Percentiles rank a stretch among this genome's conserved stretches.
Conservation (phyloP, 2,329 filamentous ascomycete species). For the Fusarium heterosporum region DNA sequence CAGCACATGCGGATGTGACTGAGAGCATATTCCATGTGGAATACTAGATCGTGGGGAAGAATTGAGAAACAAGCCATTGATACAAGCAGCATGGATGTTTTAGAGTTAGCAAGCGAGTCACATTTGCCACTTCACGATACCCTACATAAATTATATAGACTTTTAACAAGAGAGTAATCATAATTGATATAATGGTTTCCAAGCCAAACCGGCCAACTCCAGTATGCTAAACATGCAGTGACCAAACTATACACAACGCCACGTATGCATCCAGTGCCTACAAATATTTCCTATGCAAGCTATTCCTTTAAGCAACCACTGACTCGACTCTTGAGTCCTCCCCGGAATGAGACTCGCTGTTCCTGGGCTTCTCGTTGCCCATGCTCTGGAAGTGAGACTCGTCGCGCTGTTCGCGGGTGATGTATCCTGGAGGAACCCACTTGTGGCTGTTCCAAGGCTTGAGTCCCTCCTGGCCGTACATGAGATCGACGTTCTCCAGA, state of each 20-base stretch:
- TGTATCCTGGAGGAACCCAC: slow-evolving; percentile 63
- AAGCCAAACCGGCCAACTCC: neutral
- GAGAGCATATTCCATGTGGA: neutral
- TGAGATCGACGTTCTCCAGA: slow-evolving; percentile 78
- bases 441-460: slow-evolving; percentile 70
- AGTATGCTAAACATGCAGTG: slow-evolving; percentile 22
- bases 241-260: slow-evolving; percentile 29
- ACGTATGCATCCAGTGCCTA: slow-evolving; percentile 23
- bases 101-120: neutral
- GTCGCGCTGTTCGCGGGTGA: slow-evolving; percentile 55
- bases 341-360: slow-evolving; percentile 40
- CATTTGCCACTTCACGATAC: slow-evolving; percentile 3
- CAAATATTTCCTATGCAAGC: neutral
- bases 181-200: slow-evolving; percentile 18
- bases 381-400: slow-evolving; percentile 42
- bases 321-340: slow-evolving; percentile 36
- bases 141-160: neutral
- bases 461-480: slow-evolving; percentile 71
- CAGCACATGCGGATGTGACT: neutral
- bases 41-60: neutral
- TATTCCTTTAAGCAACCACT: slow-evolving; percentile 31
- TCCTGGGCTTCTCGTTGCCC: slow-evolving; percentile 40
- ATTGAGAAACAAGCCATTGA: neutral
- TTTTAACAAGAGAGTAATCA: slow-evolving; percentile 3
- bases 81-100: neutral